Conservation (phyloP, 1,139 yeast genomes). For the Suhomyces kunorum region DNA sequence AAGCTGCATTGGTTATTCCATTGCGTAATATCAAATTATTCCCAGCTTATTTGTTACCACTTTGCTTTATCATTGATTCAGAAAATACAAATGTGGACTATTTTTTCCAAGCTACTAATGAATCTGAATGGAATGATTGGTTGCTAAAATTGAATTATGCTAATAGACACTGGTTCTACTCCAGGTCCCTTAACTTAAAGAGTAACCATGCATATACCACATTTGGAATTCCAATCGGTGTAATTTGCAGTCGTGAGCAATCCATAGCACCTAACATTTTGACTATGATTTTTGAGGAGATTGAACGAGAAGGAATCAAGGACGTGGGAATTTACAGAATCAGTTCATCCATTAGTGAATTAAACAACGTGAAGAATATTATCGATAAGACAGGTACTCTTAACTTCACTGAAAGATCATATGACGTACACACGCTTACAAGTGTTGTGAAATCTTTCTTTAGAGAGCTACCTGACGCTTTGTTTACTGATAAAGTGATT, state of each 20-base stretch:
- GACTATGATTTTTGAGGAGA: conserved; percentile 63
- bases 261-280: conserved; percentile 65
- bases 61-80: conserved; percentile 62
- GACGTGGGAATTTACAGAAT: conserved; percentile 93
- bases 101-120: conserved; percentile 67
- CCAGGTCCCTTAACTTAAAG: conserved; percentile 41
- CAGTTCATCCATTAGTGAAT: conserved; percentile 83
- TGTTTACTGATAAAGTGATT: conserved; percentile 58
- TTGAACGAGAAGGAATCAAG: conserved; percentile 80
- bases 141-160: conserved; percentile 51
- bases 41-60: conserved; percentile 55
- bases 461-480: conserved; percentile 87
- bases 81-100: conserved; percentile 56
- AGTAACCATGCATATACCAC: conserved; percentile 44
- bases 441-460: conserved; percentile 84
- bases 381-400: conserved; percentile 71
- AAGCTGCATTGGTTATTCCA: conserved; percentile 58
- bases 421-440: conserved; percentile 85
- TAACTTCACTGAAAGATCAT: conserved; percentile 63
- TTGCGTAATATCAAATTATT: conserved; percentile 53
- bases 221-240: conserved; percentile 86
- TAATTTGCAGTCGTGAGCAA: conserved; percentile 72
- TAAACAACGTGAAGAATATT: conserved; percentile 64
- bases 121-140: conserved; percentile 78
- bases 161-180: conserved; percentile 58